These are phyloP conservation scores for Capsicum baccatum DNA, from an alignment of 257 asterid genomes.

Conservation along the genomic window DNA sequence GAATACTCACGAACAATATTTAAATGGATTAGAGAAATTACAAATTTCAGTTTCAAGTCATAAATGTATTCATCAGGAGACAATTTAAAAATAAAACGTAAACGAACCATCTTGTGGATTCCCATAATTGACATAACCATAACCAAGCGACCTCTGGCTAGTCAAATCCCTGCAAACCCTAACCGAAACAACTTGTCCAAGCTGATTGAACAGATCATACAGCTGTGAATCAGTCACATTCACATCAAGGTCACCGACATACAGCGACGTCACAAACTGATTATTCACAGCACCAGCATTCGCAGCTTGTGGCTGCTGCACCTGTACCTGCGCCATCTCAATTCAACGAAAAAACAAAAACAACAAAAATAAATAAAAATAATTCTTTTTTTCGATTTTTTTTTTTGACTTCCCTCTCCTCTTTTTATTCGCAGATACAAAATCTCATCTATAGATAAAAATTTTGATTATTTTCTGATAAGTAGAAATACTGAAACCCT, in stretches of 20 bases:
- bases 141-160: conserved; percentile 77
- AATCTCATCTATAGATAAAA: conserved; percentile 23
- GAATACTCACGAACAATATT: background rate
- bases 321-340: conserved; percentile 87
- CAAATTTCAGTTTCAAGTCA: background rate
- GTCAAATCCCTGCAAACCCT: conserved; percentile 91
- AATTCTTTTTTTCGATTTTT: conserved; percentile 34
- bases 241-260: conserved; percentile 86
- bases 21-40: too few species aligned
- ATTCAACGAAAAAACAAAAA: conserved; percentile 33
- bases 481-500: conserved; percentile 41
- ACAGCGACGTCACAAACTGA: conserved; percentile 80
- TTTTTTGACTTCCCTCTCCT: conserved; percentile 87
- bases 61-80: background rate
- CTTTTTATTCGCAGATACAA: conserved; percentile 61
- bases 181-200: conserved; percentile 90
- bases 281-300: conserved; percentile 44
- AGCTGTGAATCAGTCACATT: conserved; percentile 84
- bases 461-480: background rate
- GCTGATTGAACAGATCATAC: conserved; percentile 83
- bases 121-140: conserved; percentile 88
- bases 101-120: conserved; percentile 79
- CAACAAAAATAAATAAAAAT: background rate
- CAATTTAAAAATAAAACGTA: too few species aligned
- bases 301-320: conserved; percentile 69